phyloP scores from a whole-genome alignment of 192 early-diverging fungal genomes.

The Dissophora ornata region DNA sequence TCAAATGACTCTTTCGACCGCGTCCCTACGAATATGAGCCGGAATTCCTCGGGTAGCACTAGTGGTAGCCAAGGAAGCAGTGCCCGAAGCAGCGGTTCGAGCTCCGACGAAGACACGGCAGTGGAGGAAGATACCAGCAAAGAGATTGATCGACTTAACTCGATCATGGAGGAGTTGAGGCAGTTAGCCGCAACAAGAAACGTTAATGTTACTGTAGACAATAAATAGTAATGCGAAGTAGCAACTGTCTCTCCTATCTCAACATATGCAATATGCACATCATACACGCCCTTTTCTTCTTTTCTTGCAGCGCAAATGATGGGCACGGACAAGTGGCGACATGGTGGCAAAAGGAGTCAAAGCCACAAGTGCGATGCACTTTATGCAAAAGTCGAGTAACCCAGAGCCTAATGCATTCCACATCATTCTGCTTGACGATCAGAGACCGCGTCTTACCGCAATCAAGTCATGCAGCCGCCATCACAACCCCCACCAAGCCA shows the following conservation, averaged over 20 bases:
- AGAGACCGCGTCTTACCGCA: too few relatives aligned
- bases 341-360: conserved; percentile 14
- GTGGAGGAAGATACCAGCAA: not conserved
- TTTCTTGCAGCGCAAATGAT: too few relatives aligned
- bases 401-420: too few relatives aligned
- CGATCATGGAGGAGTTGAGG: conserved; percentile 10
- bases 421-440: too few relatives aligned
- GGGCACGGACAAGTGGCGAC: not conserved
- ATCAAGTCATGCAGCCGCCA: too few relatives aligned
- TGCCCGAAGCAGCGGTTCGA: not conserved
- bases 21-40: not conserved
- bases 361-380: conserved; percentile 8
- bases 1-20: not conserved
- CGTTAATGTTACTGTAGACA: too few relatives aligned
- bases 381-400: too few relatives aligned
- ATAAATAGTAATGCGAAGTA: too few relatives aligned
- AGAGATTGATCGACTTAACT: not conserved
- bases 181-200: too few relatives aligned
- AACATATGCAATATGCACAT: too few relatives aligned
- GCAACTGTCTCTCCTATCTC: too few relatives aligned
- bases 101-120: not conserved
- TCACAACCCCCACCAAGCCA: not conserved
- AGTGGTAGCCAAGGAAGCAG: conserved; percentile 10
- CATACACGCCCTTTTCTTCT: too few relatives aligned
- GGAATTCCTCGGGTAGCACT: not conserved